These are phyloP conservation scores for Malassezia caprae DNA, from an alignment of 1,284 basidiomycete genomes.

Conservation along the genomic window DNA sequence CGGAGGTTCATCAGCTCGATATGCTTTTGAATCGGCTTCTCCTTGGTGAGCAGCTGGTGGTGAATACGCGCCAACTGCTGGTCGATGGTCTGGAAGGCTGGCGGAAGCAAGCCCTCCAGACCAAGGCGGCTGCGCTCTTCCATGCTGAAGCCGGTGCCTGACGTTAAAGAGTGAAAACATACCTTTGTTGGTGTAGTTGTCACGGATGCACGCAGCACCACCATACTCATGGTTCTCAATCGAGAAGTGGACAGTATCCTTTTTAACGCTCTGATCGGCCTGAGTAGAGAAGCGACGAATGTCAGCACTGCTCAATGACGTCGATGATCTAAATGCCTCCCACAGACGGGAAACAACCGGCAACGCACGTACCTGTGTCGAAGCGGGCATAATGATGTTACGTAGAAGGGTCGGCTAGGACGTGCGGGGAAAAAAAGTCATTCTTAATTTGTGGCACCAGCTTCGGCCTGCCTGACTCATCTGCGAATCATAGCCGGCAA, in stretches of 20 bases:
- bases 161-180: conserved; percentile 16
- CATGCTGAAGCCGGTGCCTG: conserved; percentile 58
- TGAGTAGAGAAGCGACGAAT: background rate
- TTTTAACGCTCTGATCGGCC: background rate
- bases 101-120: conserved; percentile 61
- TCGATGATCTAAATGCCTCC: background rate
- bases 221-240: conserved; percentile 27
- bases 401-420: background rate
- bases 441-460: background rate
- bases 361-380: background rate
- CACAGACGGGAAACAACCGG: background rate
- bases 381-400: background rate
- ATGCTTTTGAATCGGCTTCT: conserved; percentile 64
- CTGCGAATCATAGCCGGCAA: background rate
- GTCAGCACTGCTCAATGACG: background rate
- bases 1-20: conserved; percentile 68
- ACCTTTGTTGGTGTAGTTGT: conserved; percentile 42
- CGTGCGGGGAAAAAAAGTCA: background rate
- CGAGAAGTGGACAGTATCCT: conserved; percentile 27
- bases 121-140: conserved; percentile 62
- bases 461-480: background rate
- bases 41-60: conserved; percentile 62
- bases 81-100: conserved; percentile 53
- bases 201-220: conserved; percentile 34
- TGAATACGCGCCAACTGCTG: conserved; percentile 59